Conservation (phyloP, 1,284 basidiomycete genomes). For the Coniferiporia sulphurascens region DNA sequence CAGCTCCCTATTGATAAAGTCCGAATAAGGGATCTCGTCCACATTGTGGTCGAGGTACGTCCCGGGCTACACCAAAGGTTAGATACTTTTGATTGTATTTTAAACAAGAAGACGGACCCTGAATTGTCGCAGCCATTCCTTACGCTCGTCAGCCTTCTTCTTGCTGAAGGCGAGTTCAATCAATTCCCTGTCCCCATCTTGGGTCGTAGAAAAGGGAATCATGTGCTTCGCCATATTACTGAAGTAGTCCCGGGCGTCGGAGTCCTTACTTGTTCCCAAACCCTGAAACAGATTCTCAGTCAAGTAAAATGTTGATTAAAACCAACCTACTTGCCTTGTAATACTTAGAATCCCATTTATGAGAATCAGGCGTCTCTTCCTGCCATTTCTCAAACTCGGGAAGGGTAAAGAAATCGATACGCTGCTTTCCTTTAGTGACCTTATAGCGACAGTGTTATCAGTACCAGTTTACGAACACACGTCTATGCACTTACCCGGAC, state of each 20-base stretch:
- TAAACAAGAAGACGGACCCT: slow-evolving; percentile 45
- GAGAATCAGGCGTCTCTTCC: slow-evolving; percentile 71
- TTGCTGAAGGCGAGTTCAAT: slow-evolving; percentile 99
- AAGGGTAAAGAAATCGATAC: slow-evolving; percentile 93
- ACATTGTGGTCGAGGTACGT: slow-evolving; percentile 92
- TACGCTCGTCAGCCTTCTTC: slow-evolving; percentile 98
- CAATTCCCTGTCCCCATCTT: slow-evolving; percentile 81
- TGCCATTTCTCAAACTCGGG: slow-evolving; percentile 97
- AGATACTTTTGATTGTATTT: slow-evolving; percentile 5
- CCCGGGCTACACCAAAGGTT: slow-evolving; percentile 62
- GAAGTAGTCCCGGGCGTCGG: slow-evolving; percentile 93
- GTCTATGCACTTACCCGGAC: slow-evolving; percentile 67
- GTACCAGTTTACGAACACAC: not conserved
- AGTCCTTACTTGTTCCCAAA: slow-evolving; percentile 89
- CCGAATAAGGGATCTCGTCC: slow-evolving; percentile 81
- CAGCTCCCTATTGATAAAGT: slow-evolving; percentile 98
- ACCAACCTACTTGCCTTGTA: slow-evolving; percentile 67
- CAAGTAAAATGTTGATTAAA: slow-evolving; percentile 2
- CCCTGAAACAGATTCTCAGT: slow-evolving; percentile 49
- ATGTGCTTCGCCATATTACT: slow-evolving; percentile 89
- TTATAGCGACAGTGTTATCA: slow-evolving; percentile 24
- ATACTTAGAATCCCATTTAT: slow-evolving; percentile 92
- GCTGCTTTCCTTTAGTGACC: slow-evolving; percentile 80
- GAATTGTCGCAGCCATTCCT: slow-evolving; percentile 97
- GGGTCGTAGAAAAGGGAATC: slow-evolving; percentile 83